These are phyloP conservation scores for Thielaviopsis musarum DNA, from an alignment of 2,329 filamentous ascomycete species.

Conservation along the genomic window DNA sequence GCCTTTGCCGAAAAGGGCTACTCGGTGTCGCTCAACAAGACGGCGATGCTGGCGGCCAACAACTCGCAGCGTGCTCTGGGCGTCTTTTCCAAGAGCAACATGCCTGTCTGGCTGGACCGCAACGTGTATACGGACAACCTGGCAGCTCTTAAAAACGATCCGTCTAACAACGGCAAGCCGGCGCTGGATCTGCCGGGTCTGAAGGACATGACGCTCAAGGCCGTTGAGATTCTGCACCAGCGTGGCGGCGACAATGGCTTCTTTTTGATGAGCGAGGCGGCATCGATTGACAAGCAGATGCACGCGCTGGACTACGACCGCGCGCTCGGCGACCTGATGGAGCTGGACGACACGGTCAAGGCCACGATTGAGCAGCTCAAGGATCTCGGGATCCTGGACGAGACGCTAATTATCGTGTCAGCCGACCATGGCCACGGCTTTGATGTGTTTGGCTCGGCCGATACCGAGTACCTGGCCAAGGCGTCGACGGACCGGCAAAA, in stretches of 20 bases:
- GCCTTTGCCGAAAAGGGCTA: slow-evolving; percentile 59
- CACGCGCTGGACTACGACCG: slow-evolving; percentile 73
- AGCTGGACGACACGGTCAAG: slow-evolving; percentile 68
- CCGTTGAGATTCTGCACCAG: slow-evolving; percentile 58
- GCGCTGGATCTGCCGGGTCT: slow-evolving; percentile 65
- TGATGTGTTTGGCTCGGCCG: slow-evolving; percentile 68
- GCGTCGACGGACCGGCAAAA: slow-evolving; percentile 53
- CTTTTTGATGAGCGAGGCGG: slow-evolving; percentile 78
- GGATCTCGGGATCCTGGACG: slow-evolving; percentile 46
- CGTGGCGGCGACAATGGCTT: slow-evolving; percentile 54
- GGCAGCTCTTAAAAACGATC: slow-evolving; percentile 46
- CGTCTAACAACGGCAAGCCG: slow-evolving; percentile 43
- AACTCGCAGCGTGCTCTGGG: slow-evolving; percentile 51
- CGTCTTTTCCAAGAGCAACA: slow-evolving; percentile 57
- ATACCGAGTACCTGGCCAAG: slow-evolving; percentile 57
- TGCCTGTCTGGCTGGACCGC: slow-evolving; percentile 75
- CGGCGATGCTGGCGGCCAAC: slow-evolving; percentile 41
- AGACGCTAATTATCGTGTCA: slow-evolving; percentile 65
- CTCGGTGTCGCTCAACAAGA: slow-evolving; percentile 57
- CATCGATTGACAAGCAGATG: slow-evolving; percentile 83
- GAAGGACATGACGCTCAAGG: slow-evolving; percentile 82
- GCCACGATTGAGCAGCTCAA: slow-evolving; percentile 57
- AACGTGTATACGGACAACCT: slow-evolving; percentile 65
- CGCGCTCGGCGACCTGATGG: slow-evolving; percentile 66
- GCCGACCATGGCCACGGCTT: slow-evolving; percentile 86